Conservation (phyloP, 306 rosid species). For the Corylus heterophylla region DNA sequence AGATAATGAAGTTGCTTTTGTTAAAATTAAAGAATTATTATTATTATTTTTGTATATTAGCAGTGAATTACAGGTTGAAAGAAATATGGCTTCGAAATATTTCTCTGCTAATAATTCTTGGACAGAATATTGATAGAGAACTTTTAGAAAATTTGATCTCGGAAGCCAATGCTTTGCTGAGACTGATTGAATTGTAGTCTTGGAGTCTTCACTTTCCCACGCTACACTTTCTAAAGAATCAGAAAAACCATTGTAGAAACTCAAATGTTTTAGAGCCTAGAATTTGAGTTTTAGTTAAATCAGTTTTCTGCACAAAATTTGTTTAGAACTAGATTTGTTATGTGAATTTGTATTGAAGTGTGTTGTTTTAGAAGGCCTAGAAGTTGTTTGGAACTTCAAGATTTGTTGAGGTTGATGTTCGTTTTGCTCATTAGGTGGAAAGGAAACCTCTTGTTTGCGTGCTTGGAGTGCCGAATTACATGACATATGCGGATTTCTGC, state of each 20-base stretch:
- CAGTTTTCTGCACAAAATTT: background rate
- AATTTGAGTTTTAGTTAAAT: background rate
- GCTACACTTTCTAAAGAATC: background rate
- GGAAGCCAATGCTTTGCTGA: background rate
- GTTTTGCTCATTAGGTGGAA: conserved; percentile 44
- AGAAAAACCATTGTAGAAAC: background rate
- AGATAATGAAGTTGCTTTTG: background rate
- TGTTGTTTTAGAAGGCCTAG: background rate
- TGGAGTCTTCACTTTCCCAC: no score
- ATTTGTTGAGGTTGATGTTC: background rate
- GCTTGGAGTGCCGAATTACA: conserved; percentile 90
- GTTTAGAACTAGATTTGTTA: background rate
- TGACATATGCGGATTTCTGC: conserved; percentile 96
- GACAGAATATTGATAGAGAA: background rate
- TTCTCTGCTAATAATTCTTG: background rate
- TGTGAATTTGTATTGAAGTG: background rate
- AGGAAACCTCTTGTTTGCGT: conserved; percentile 82
- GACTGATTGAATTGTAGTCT: background rate
- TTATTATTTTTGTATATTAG: background rate
- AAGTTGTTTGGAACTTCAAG: background rate
- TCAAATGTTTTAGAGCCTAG: background rate
- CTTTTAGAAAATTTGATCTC: background rate
- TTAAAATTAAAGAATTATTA: background rate
- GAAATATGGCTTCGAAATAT: background rate
- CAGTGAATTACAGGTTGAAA: background rate